A percentile compares a stretch with the other conserved stretches of the same genome.
phyloP scores from a whole-genome alignment of 73 alveolate genomes.

The Paramecium biaurelia region DNA sequence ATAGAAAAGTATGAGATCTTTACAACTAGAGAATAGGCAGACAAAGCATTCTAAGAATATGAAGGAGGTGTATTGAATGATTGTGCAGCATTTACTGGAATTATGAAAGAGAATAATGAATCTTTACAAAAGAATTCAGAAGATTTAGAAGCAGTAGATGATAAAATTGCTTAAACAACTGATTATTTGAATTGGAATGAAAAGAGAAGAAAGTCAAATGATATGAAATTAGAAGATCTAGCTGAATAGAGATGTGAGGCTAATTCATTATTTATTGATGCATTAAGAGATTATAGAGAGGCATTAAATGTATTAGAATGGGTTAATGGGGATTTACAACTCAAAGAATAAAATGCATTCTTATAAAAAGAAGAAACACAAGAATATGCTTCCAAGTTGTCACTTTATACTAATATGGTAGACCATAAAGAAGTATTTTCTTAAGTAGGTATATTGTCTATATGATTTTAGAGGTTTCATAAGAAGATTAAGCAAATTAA shows the following conservation, averaged over 20 bases:
- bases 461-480: background rate
- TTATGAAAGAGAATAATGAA: constrained; percentile 27
- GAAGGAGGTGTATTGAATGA: constrained; percentile 39
- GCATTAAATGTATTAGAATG: constrained; percentile 27
- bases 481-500: background rate
- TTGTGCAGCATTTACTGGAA: constrained; percentile 16
- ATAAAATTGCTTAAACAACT: background rate
- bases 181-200: constrained; percentile 48
- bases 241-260: constrained; percentile 53
- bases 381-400: background rate
- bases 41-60: constrained; percentile 1
- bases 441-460: background rate
- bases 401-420: background rate
- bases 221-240: background rate
- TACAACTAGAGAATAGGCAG: background rate
- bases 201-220: constrained; percentile 48
- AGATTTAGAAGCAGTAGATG: constrained; percentile 40
- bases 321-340: constrained; percentile 17
- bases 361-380: constrained; percentile 1
- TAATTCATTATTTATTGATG: constrained; percentile 27
- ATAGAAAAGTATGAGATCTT: constrained; percentile 8
- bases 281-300: constrained; percentile 36
- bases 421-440: background rate
- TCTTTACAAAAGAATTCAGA: constrained; percentile 30
- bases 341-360: background rate